These are phyloP conservation scores for Geotrichum carabidarum DNA, from an alignment of 1,139 yeast species.

Conservation along the genomic window DNA sequence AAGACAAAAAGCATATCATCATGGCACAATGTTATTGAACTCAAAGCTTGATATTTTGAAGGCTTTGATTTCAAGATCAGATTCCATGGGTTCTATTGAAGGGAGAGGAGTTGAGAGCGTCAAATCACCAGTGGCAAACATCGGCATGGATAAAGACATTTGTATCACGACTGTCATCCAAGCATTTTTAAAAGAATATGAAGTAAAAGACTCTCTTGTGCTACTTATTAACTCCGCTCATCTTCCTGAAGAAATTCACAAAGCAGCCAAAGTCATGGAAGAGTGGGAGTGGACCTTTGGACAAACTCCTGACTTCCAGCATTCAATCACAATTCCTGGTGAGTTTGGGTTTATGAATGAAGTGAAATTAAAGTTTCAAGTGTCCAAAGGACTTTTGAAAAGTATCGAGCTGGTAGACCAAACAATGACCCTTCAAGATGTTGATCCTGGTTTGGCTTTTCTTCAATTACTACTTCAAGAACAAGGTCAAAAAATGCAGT, in stretches of 20 bases:
- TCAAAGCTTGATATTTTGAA: slow-evolving; percentile 58
- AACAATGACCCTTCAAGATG: neutral
- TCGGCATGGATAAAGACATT: slow-evolving; percentile 44
- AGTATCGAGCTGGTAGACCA: neutral
- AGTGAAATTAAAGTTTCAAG: slow-evolving; percentile 10
- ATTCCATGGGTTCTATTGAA: slow-evolving; percentile 45
- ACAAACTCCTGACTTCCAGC: slow-evolving; percentile 61
- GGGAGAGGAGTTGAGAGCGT: slow-evolving; percentile 73
- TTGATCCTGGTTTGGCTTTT: slow-evolving; percentile 10
- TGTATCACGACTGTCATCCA: slow-evolving; percentile 48
- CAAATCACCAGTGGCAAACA: slow-evolving; percentile 66
- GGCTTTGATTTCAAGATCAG: slow-evolving; percentile 50
- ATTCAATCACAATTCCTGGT: slow-evolving; percentile 34
- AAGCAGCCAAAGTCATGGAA: slow-evolving; percentile 44
- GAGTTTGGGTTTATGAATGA: slow-evolving; percentile 22
- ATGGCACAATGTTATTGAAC: slow-evolving; percentile 86
- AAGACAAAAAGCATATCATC: slow-evolving; percentile 82
- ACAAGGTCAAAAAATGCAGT: slow-evolving; percentile 1
- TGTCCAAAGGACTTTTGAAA: slow-evolving; percentile 13
- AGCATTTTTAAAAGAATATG: slow-evolving; percentile 43
- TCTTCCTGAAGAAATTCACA: slow-evolving; percentile 47
- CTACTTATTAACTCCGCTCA: slow-evolving; percentile 24
- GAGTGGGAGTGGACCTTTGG: slow-evolving; percentile 73
- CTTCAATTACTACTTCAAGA: slow-evolving; percentile 1
- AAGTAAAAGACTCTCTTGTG: slow-evolving; percentile 18